phyloP scores from a whole-genome alignment of 495 filamentous ascomycete species.

The Bacidia rubella region DNA sequence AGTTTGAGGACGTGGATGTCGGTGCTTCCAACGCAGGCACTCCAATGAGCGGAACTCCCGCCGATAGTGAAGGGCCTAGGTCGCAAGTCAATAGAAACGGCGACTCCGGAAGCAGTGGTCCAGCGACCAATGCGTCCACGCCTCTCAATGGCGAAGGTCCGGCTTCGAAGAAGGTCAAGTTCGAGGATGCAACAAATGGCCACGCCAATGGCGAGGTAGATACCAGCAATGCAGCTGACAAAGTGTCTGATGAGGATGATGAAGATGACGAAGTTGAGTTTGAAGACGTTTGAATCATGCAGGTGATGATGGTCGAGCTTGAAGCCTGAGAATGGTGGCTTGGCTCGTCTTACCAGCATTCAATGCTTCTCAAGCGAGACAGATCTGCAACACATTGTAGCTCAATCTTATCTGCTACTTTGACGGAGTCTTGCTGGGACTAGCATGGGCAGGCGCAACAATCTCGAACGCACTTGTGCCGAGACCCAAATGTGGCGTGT shows the following conservation, averaged over 20 bases:
- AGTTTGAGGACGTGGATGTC: conserved; percentile 34
- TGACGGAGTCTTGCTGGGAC: too few relatives aligned
- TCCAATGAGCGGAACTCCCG: conserved; percentile 17
- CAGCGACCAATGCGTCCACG: conserved; percentile 31
- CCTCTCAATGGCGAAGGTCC: conserved; percentile 28
- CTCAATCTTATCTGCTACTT: too few relatives aligned
- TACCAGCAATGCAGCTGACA: conserved; percentile 22
- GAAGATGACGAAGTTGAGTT: conserved; percentile 27
- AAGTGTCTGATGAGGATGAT: conserved; percentile 39
- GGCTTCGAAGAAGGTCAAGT: conserved; percentile 32
- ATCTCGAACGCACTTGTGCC: too few relatives aligned
- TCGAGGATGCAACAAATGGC: conserved; percentile 13
- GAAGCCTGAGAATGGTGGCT: not conserved
- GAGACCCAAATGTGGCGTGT: too few relatives aligned
- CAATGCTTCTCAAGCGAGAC: too few relatives aligned
- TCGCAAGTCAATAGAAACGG: conserved; percentile 25
- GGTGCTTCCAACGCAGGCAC: conserved; percentile 2
- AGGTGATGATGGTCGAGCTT: not conserved
- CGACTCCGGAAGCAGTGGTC: conserved; percentile 29
- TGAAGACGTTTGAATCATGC: conserved; percentile 27
- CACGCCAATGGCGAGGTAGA: not conserved
- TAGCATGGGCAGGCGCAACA: too few relatives aligned
- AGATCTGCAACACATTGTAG: not conserved
- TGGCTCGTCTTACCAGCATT: not conserved
- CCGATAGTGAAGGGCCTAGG: not conserved